Conservation (phyloP, 768 basidiomycete genomes). For the Suillus clintonianus region DNA sequence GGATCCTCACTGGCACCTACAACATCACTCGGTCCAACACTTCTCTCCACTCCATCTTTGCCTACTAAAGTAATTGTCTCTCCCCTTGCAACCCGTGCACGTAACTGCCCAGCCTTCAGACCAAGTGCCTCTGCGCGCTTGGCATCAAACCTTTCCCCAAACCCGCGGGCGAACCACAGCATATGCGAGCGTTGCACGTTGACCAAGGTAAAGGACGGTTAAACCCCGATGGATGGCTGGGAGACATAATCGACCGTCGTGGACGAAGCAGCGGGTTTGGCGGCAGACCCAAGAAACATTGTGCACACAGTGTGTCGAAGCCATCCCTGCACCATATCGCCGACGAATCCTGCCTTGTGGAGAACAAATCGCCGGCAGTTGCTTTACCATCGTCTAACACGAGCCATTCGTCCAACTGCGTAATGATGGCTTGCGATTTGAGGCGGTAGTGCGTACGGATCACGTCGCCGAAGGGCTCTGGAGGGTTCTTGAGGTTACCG, state of each 20-base stretch:
- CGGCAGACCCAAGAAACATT: too few relatives aligned
- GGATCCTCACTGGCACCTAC: not conserved
- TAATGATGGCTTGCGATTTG: conserved; percentile 68
- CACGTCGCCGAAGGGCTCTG: conserved; percentile 84
- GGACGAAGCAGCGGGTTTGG: too few relatives aligned
- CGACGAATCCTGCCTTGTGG: conserved; percentile 28
- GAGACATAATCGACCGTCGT: too few relatives aligned
- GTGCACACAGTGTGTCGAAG: too few relatives aligned
- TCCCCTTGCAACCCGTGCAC: conserved; percentile 64
- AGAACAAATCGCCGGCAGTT: conserved; percentile 57
- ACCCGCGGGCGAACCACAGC: too few relatives aligned
- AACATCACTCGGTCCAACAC: not conserved
- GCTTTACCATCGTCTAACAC: conserved; percentile 69
- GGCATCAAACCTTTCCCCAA: not conserved
- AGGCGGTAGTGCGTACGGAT: conserved; percentile 90
- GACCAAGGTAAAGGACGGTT: too few relatives aligned
- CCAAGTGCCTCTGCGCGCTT: conserved; percentile 45
- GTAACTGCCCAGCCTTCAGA: conserved; percentile 57
- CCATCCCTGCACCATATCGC: too few relatives aligned
- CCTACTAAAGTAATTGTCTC: conserved; percentile 60
- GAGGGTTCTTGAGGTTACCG: conserved; percentile 76
- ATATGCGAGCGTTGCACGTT: too few relatives aligned
- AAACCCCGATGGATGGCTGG: too few relatives aligned
- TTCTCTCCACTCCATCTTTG: conserved; percentile 14
- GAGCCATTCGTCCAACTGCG: conserved; percentile 83